Base-by-base conservation (phyloP, 345 rosid genomes). In the Zanthoxylum bungeanum region DNA sequence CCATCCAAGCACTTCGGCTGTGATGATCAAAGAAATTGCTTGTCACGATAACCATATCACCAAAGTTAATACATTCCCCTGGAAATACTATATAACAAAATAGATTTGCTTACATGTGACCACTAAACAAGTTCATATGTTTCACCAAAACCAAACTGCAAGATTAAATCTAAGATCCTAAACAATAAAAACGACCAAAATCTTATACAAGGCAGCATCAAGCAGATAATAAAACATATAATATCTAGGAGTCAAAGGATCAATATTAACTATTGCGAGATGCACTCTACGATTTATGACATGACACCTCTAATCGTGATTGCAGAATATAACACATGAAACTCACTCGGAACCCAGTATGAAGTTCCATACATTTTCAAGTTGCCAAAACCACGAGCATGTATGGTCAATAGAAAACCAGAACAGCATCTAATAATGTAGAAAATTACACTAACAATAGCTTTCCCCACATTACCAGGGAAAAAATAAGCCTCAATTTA, bases 1-100 rank as follows among this genome's bases (percentile, higher is more conserved):
- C 94, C 90, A 39, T 93, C 97, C 12, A 91, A 91, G 85, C 96
- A 90, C 81, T 87, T 96, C 98, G 93, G 86, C 76, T 82, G 25
- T 63, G 76, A 68, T 50, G 34, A 25, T 60, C 66, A 67, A 74
- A 73, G 67, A 24, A 70, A 63, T 65, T 42, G 24, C 24, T 46
- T 73, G 57, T 73, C 31, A 73, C 58, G 17, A 68, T 33, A 34
- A 73, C 42, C 12, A 40, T 47, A 17, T 42, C 24, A 60, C 27
- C 55, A 52, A 63, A 64, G 51, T n/a, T 63, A 57, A 3, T 42
- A 63, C 55, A 59, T 37, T 50, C 37, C 60, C 7, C 14, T 7
- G 24, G 49, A 66, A 50, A 44, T 28, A 7, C 7, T 19, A 31
- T 19, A 17, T 3, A 21, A 68, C 40, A 46, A 49, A 60, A 33